Evolutionary conservation across 179 eudicot species (phyloP).

Genomic region (Carnegiea gigantea): DNA sequence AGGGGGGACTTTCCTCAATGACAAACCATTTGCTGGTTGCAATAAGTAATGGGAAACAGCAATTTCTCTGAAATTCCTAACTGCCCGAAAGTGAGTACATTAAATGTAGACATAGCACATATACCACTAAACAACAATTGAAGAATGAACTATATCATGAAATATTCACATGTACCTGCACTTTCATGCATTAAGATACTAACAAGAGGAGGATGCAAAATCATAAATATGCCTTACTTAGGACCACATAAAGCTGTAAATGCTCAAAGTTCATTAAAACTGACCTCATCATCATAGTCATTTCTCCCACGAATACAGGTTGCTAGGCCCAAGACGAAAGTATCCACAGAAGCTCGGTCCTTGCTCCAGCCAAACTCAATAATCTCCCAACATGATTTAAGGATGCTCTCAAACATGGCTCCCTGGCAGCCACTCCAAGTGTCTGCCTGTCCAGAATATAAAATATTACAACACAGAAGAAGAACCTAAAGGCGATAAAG

Average conservation of each 20-base stretch:
- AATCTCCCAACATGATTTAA: conserved; percentile 77
- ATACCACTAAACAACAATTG: background rate
- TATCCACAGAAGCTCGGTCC: conserved; percentile 85
- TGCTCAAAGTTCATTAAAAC: conserved; percentile 18
- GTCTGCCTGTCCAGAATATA: conserved; percentile 69
- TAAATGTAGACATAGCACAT: background rate
- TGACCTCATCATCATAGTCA: conserved; percentile 90
- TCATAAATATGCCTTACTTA: conserved; percentile 4
- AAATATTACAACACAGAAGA: conserved; percentile 29
- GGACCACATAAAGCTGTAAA: background rate
- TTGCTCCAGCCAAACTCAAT: conserved; percentile 88
- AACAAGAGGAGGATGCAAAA: background rate
- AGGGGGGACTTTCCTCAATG: background rate
- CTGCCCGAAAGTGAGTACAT: background rate
- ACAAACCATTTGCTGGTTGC: background rate
- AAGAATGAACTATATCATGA: background rate
- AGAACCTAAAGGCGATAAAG: conserved; percentile 1
- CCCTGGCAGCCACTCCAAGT: conserved; percentile 79
- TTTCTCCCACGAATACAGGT: conserved; percentile 78
- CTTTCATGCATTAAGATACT: background rate
- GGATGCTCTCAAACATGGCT: conserved; percentile 83
- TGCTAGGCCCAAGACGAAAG: conserved; percentile 88
- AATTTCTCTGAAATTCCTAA: background rate
- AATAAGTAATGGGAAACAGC: background rate
- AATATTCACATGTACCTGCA: conserved; percentile 6